These are phyloP conservation scores for Blastocystis sp. DNA, from an alignment of 352 stramenopile species.

Conservation along the genomic window DNA sequence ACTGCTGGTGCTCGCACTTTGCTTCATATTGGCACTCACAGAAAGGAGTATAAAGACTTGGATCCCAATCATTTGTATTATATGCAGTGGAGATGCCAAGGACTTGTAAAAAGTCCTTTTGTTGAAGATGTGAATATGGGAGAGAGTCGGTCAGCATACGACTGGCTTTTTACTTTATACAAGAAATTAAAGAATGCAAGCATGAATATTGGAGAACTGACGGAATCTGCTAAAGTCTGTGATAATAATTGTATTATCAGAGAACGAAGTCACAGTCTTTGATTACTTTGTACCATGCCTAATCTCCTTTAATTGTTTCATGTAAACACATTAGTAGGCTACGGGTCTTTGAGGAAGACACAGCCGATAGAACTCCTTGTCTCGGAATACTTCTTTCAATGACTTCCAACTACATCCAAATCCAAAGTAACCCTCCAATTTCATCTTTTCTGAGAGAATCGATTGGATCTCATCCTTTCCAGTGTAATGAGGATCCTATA, in stretches of 20 bases:
- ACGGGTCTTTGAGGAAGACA: not conserved
- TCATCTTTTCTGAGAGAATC: conserved; percentile 70
- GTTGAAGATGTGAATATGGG: conserved; percentile 30
- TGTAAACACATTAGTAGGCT: not conserved
- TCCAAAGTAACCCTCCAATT: conserved; percentile 40
- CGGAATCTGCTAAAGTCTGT: not conserved
- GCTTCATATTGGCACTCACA: conserved; percentile 59
- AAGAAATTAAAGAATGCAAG: conserved; percentile 46
- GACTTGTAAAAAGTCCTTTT: conserved; percentile 15
- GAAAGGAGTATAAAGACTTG: conserved; percentile 37
- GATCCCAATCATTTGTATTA: conserved; percentile 59
- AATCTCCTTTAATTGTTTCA: not conserved
- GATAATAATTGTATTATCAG: not conserved
- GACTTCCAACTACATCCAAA: conserved; percentile 34
- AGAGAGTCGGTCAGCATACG: conserved; percentile 6
- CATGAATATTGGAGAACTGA: not conserved
- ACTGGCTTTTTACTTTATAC: conserved; percentile 25
- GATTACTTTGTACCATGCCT: not conserved
- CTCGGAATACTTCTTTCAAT: conserved; percentile 14
- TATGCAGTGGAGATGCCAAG: conserved; percentile 53
- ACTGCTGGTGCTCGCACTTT: not conserved
- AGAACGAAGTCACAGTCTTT: conserved; percentile 27
- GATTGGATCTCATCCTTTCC: conserved; percentile 71
- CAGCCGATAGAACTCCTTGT: conserved; percentile 4
- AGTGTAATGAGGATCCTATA: conserved; percentile 72